A percentile compares a stretch with the other conserved stretches of the same genome.
These are phyloP conservation scores for Bipolaris gigantea DNA, from an alignment of 2,329 filamentous ascomycete species.

Conservation along the genomic window DNA sequence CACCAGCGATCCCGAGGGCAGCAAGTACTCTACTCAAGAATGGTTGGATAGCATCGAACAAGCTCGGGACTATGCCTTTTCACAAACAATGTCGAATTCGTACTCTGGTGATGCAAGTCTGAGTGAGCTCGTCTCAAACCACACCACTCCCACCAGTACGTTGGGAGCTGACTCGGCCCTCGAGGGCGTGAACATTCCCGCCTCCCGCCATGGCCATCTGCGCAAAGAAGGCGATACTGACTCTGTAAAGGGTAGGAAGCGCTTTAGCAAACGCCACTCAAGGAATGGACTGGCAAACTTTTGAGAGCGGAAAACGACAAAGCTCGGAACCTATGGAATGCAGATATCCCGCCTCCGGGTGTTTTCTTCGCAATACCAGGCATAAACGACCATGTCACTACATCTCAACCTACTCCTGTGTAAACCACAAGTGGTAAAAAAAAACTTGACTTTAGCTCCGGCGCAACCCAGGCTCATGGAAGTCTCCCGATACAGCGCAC, in stretches of 20 bases:
- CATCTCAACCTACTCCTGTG: not conserved
- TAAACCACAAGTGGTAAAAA: not conserved
- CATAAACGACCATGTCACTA: not conserved
- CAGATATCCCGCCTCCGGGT: slow-evolving; percentile 2
- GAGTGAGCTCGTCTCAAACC: slow-evolving; percentile 54
- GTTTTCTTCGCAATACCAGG: slow-evolving; percentile 8
- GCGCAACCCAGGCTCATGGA: slow-evolving; percentile 3
- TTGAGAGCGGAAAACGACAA: slow-evolving; percentile 43
- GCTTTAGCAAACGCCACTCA: slow-evolving; percentile 89
- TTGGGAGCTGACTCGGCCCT: slow-evolving; percentile 58
- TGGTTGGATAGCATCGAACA: slow-evolving; percentile 90
- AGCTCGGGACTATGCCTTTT: slow-evolving; percentile 79
- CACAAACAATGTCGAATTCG: slow-evolving; percentile 67
- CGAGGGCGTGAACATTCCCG: slow-evolving; percentile 55
- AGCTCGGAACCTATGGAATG: not conserved
- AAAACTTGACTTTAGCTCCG: not conserved
- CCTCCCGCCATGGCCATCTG: slow-evolving; percentile 53
- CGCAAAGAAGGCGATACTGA: slow-evolving; percentile 55
- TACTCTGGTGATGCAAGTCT: slow-evolving; percentile 60
- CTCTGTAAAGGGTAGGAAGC: slow-evolving; percentile 61
- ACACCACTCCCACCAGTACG: slow-evolving; percentile 78
- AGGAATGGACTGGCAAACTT: slow-evolving; percentile 94
- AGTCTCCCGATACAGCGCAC: slow-evolving; percentile 4
- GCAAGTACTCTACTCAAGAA: slow-evolving; percentile 75
- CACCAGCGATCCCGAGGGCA: slow-evolving; percentile 62